Conservation (phyloP, 257 asterid genomes). For the Jacaranda copaia region DNA sequence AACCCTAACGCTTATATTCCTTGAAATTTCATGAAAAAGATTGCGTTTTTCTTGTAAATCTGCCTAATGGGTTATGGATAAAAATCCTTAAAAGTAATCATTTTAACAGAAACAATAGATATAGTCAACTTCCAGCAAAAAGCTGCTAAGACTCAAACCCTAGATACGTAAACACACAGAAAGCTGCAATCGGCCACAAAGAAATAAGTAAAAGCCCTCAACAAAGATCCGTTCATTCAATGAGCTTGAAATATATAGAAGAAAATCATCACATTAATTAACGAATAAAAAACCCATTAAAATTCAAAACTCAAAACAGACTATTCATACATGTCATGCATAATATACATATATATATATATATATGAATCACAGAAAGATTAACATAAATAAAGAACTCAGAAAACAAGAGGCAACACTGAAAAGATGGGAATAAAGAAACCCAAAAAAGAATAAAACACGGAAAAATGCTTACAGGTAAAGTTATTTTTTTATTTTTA, state of each 20-base stretch:
- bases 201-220: constrained; percentile 7
- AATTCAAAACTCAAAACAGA: constrained; percentile 28
- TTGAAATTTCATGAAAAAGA: neutral
- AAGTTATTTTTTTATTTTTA: neutral
- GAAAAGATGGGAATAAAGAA: constrained; percentile 37
- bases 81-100: constrained; percentile 38
- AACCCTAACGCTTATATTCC: constrained; percentile 24
- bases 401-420: constrained; percentile 26
- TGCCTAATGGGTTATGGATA: constrained; percentile 27
- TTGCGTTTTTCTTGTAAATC: constrained; percentile 15
- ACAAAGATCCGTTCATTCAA: constrained; percentile 49
- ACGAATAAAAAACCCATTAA: constrained; percentile 28
- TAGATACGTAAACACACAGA: constrained; percentile 11
- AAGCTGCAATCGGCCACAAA: neutral
- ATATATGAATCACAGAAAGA: constrained; percentile 24
- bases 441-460: constrained; percentile 32
- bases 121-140: neutral
- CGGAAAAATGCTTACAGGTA: constrained; percentile 47
- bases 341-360: too few species aligned
- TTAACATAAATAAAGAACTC: neutral
- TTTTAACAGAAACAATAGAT: constrained; percentile 18
- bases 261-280: constrained; percentile 19
- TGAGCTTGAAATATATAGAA: constrained; percentile 32
- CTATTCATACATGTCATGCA: constrained; percentile 36
- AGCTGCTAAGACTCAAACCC: constrained; percentile 40